A percentile compares a stretch with the other conserved stretches of the same genome.
These are phyloP conservation scores for Lecanoromycetidae sp. DNA, from an alignment of 2,329 filamentous ascomycete genomes.

Conservation along the genomic window DNA sequence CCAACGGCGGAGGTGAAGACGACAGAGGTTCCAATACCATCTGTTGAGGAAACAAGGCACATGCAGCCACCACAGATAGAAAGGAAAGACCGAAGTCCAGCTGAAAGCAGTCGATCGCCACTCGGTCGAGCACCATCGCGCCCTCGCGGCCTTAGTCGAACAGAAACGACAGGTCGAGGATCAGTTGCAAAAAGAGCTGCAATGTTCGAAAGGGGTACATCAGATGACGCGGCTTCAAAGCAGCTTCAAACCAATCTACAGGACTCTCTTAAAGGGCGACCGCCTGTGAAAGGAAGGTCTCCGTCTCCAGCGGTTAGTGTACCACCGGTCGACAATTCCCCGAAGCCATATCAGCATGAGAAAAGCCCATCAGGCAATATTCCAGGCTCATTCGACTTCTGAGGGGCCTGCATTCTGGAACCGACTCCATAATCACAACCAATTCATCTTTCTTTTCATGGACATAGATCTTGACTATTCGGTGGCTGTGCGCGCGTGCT, in stretches of 20 bases:
- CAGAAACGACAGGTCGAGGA: constrained; percentile 8
- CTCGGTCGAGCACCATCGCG: neutral
- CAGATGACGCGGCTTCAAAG: constrained; percentile 11
- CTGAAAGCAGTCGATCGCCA: neutral
- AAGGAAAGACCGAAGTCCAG: neutral
- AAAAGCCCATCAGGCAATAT: constrained; percentile 9
- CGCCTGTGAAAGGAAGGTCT: constrained; percentile 6
- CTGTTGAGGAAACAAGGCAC: neutral
- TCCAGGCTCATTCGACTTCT: constrained; percentile 14
- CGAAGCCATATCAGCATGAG: constrained; percentile 4
- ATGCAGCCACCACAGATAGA: neutral
- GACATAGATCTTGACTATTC: no score
- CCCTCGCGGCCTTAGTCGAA: constrained; percentile 10
- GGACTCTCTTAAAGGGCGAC: constrained; percentile 7
- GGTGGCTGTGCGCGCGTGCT: no score
- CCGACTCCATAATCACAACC: no score
- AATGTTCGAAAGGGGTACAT: constrained; percentile 11
- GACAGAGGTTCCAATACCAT: neutral
- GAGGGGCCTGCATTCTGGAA: neutral
- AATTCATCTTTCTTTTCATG: neutral
- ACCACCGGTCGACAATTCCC: no score
- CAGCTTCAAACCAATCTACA: constrained; percentile 11
- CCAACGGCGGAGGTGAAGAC: neutral
- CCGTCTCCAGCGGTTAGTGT: constrained; percentile 5
- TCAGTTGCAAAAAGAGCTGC: constrained; percentile 14